A percentile compares a stretch with the other conserved stretches of the same genome.
These are phyloP conservation scores for Simplicillium aogashimaense DNA, from an alignment of 2,329 filamentous ascomycete species.

Conservation along the genomic window DNA sequence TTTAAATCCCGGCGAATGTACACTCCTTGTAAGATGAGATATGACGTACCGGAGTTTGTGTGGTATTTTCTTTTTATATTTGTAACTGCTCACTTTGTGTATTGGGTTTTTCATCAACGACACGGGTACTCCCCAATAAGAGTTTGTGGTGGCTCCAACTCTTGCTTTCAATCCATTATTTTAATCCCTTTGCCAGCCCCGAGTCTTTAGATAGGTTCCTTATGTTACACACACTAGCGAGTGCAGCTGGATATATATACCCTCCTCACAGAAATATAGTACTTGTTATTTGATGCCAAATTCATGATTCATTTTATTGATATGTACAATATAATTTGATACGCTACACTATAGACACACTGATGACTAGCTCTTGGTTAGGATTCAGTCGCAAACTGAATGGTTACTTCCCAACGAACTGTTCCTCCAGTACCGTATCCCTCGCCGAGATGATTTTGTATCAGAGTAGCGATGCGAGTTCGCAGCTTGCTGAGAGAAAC, in stretches of 20 bases:
- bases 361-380: not conserved
- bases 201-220: no score
- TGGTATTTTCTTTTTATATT: constrained; percentile 3
- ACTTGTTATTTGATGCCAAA: no score
- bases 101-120: no score
- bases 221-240: no score
- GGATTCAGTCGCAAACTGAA: constrained; percentile 54
- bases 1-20: constrained; percentile 18
- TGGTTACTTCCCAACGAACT: constrained; percentile 85
- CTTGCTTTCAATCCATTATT: no score
- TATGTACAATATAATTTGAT: not conserved
- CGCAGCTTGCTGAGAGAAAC: constrained; percentile 63
- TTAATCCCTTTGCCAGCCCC: no score
- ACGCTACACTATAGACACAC: no score
- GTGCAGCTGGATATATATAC: no score
- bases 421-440: constrained; percentile 73
- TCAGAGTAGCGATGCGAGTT: constrained; percentile 64
- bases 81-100: not conserved
- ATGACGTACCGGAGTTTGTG: not conserved
- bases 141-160: no score
- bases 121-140: no score
- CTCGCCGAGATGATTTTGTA: constrained; percentile 79
- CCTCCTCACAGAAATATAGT: no score
- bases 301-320: not conserved
- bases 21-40: no score